These are phyloP conservation scores for Omphalotus olearius DNA, from an alignment of 1,284 basidiomycete genomes.

Conservation along the genomic window DNA sequence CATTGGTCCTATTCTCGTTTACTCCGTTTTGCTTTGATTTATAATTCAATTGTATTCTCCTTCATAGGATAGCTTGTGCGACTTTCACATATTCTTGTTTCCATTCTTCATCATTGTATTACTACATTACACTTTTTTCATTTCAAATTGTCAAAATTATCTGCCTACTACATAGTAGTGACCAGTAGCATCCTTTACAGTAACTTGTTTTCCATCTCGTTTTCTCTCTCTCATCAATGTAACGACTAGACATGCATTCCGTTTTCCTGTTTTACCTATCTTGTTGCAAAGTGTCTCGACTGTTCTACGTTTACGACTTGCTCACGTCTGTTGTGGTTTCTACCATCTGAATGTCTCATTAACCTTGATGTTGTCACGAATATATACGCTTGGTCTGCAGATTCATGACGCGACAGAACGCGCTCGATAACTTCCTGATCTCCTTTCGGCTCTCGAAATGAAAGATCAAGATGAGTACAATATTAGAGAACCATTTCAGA, in stretches of 20 bases:
- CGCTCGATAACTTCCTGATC: too few relatives aligned
- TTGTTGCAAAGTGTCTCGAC: constrained; percentile 24
- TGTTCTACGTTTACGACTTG: constrained; percentile 17
- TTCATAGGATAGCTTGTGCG: constrained; percentile 17
- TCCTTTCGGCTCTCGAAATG: too few relatives aligned
- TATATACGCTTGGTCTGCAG: constrained; percentile 4
- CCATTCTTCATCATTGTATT: constrained; percentile 12
- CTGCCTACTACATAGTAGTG: constrained; percentile 12
- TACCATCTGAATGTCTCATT: neutral
- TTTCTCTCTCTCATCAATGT: constrained; percentile 39
- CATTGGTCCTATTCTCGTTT: constrained; percentile 18
- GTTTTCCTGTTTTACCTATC: constrained; percentile 28
- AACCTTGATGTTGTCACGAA: constrained; percentile 8
- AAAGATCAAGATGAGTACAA: too few relatives aligned
- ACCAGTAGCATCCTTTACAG: constrained; percentile 8
- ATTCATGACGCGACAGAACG: too few relatives aligned
- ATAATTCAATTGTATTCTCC: constrained; percentile 21
- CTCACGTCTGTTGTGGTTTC: constrained; percentile 13
- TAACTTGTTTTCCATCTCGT: constrained; percentile 16
- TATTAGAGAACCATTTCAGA: too few relatives aligned
- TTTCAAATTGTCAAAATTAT: neutral
- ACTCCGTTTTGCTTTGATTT: constrained; percentile 17
- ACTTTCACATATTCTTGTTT: constrained; percentile 18
- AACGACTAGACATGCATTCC: constrained; percentile 65
- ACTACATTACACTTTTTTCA: constrained; percentile 2